Evolutionary conservation across 1,284 basidiomycete genomes (phyloP).

Genomic region (Rhodotorula sp.): DNA sequence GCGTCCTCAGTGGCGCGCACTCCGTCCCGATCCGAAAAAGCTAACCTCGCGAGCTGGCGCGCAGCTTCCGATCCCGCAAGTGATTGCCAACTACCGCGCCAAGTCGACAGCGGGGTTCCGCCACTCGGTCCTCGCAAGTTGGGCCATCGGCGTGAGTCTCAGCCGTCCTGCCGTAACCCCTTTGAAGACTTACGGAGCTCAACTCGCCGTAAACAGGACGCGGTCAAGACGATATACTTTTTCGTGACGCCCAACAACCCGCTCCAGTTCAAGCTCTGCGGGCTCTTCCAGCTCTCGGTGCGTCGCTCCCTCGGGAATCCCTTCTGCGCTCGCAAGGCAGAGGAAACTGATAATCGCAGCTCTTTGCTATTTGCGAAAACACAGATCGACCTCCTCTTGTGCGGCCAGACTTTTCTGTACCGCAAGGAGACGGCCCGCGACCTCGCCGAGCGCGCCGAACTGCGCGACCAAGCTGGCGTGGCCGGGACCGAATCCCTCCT

Average conservation of each 20-base stretch:
- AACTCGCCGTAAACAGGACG: neutral
- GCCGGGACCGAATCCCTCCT: constrained; percentile 33
- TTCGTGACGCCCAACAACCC: constrained; percentile 52
- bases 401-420: constrained; percentile 47
- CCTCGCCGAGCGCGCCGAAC: constrained; percentile 23
- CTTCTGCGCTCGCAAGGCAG: neutral
- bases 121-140: constrained; percentile 52
- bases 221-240: constrained; percentile 47
- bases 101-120: constrained; percentile 56
- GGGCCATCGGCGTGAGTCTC: constrained; percentile 39
- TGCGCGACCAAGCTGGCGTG: constrained; percentile 33
- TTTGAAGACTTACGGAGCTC: too few species aligned
- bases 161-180: too few species aligned
- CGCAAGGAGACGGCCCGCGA: constrained; percentile 46
- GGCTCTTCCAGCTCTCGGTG: constrained; percentile 46
- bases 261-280: constrained; percentile 53
- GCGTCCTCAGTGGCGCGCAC: too few species aligned
- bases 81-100: constrained; percentile 54
- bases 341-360: neutral
- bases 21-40: too few species aligned
- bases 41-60: neutral
- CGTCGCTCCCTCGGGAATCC: neutral
- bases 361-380: neutral
- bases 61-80: constrained; percentile 56
- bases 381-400: constrained; percentile 47